Evolutionary conservation across 768 basidiomycete species (phyloP).

Genomic region (Mycena pura): DNA sequence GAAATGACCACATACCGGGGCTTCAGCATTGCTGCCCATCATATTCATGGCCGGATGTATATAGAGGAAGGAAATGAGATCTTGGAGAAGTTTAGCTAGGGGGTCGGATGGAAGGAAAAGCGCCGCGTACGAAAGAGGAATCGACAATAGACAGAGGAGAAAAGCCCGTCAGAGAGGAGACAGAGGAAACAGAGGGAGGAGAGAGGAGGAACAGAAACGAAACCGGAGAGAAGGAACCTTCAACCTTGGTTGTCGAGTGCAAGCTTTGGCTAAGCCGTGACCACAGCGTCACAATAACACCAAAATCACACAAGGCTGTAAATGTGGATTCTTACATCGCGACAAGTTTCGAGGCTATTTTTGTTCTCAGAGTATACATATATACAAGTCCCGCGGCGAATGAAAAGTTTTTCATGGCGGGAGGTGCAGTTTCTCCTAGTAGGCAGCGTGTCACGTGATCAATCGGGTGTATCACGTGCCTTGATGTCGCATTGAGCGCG

Average conservation of each 20-base stretch:
- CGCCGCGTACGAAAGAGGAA: constrained; percentile 58
- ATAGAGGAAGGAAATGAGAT: constrained; percentile 61
- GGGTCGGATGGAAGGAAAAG: constrained; percentile 30
- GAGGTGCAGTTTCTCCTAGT: too few relatives aligned
- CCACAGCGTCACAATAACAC: neutral
- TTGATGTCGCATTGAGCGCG: too few relatives aligned
- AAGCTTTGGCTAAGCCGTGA: neutral
- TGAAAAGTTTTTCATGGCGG: too few relatives aligned
- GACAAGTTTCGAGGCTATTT: too few relatives aligned
- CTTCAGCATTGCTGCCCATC: constrained; percentile 77
- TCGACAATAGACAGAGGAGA: constrained; percentile 54
- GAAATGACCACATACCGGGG: constrained; percentile 64
- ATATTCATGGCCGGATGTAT: constrained; percentile 70
- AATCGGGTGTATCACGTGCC: too few relatives aligned
- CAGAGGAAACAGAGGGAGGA: constrained; percentile 46
- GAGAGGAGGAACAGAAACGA: constrained; percentile 49
- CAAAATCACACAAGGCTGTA: neutral
- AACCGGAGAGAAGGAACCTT: constrained; percentile 47
- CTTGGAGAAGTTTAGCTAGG: constrained; percentile 37
- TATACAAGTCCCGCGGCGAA: too few relatives aligned
- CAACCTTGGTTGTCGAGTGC: constrained; percentile 22
- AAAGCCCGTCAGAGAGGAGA: constrained; percentile 31
- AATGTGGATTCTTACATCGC: too few relatives aligned
- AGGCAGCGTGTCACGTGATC: too few relatives aligned
- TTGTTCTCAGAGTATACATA: too few relatives aligned